Conservation (phyloP, 2,329 filamentous ascomycete species). For the Talaromyces verruculosus region DNA sequence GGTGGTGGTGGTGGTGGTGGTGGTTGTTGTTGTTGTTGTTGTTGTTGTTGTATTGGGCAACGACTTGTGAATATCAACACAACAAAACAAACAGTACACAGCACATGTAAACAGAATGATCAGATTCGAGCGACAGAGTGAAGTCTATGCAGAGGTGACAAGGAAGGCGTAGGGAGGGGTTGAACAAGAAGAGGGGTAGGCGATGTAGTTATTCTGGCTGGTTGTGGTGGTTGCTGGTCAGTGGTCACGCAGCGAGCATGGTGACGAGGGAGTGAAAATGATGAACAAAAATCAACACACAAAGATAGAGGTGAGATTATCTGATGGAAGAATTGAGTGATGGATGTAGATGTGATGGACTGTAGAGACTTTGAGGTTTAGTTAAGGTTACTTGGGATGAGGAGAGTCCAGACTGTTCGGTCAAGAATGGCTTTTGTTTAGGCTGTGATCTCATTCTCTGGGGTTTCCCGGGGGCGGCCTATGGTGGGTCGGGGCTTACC, state of each 20-base stretch:
- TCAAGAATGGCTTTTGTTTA: background rate
- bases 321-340: background rate
- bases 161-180: constrained; percentile 1
- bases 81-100: background rate
- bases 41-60: background rate
- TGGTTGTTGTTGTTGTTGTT: background rate
- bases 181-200: constrained; percentile 9
- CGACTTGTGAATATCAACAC: background rate
- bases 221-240: background rate
- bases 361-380: background rate
- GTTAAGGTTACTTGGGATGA: background rate
- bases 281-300: background rate
- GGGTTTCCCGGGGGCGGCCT: background rate
- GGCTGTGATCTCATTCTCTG: constrained; percentile 1
- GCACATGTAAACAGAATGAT: background rate
- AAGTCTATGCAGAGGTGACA: background rate
- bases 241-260: background rate
- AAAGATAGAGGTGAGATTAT: background rate
- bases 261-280: background rate
- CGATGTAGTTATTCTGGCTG: constrained; percentile 8
- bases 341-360: background rate
- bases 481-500: background rate
- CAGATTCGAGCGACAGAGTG: background rate
- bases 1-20: background rate
- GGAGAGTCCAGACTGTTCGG: background rate